A percentile compares a stretch with the other conserved stretches of the same genome.
Conservation (phyloP, 768 basidiomycete species). For the Pleurotus platypus region DNA sequence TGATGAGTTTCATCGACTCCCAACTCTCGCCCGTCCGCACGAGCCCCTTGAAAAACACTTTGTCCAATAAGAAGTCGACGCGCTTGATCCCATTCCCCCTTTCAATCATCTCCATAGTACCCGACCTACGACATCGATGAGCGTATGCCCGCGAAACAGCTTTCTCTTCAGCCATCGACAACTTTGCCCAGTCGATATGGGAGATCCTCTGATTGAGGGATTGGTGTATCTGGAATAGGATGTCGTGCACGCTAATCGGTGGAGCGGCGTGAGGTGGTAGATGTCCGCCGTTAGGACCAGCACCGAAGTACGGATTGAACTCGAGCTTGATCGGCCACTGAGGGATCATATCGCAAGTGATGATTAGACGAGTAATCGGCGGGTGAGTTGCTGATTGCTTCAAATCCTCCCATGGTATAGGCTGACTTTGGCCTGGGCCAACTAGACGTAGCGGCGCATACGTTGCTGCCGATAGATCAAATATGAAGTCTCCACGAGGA, state of each 20-base stretch:
- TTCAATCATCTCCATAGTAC: conserved; percentile 29
- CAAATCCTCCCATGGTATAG: conserved; percentile 43
- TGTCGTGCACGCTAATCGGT: conserved; percentile 56
- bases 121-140: conserved; percentile 29
- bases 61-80: conserved; percentile 54
- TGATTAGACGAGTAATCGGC: conserved; percentile 46
- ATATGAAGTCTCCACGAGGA: conserved; percentile 41
- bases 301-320: conserved; percentile 22
- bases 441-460: conserved; percentile 42
- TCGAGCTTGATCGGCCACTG: conserved; percentile 61
- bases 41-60: conserved; percentile 45
- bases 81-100: conserved; percentile 51
- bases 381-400: conserved; percentile 55
- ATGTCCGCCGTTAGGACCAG: conserved; percentile 13
- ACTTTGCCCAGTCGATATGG: conserved; percentile 33
- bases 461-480: conserved; percentile 49
- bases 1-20: conserved; percentile 31
- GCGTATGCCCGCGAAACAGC: conserved; percentile 33
- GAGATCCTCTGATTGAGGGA: conserved; percentile 41
- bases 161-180: conserved; percentile 26
- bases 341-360: conserved; percentile 52
- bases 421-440: conserved; percentile 31
- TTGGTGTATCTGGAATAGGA: conserved; percentile 47
- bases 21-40: conserved; percentile 33
- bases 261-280: conserved; percentile 17